Evolutionary conservation across 331 rosid species (phyloP).

Genomic region (Arachis monticola): DNA sequence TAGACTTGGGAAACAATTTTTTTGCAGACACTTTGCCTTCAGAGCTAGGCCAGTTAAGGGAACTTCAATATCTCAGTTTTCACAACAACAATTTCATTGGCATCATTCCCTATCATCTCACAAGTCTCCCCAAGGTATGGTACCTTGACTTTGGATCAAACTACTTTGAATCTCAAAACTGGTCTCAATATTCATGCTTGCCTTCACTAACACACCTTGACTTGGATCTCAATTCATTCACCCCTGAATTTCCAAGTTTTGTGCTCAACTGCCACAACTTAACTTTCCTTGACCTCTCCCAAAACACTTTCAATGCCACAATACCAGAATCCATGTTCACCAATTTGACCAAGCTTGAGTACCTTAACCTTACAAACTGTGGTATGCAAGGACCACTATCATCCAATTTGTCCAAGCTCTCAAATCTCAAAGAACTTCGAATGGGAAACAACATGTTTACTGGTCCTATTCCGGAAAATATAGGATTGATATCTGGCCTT

Average conservation of each 20-base stretch:
- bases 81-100: slow-evolving; percentile 51
- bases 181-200: slow-evolving; percentile 54
- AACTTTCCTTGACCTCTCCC: slow-evolving; percentile 57
- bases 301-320: slow-evolving; percentile 39
- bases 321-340: slow-evolving; percentile 57
- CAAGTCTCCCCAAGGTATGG: slow-evolving; percentile 60
- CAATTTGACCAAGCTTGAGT: slow-evolving; percentile 60
- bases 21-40: slow-evolving; percentile 50
- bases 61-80: slow-evolving; percentile 58
- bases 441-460: slow-evolving; percentile 49
- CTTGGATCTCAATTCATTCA: slow-evolving; percentile 36
- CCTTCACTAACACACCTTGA: slow-evolving; percentile 54
- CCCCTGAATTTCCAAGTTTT: slow-evolving; percentile 62
- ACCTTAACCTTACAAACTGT: slow-evolving; percentile 62
- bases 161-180: slow-evolving; percentile 38
- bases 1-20: slow-evolving; percentile 56
- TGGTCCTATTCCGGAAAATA: slow-evolving; percentile 50
- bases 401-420: slow-evolving; percentile 59
- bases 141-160: slow-evolving; percentile 62
- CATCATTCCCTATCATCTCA: slow-evolving; percentile 55
- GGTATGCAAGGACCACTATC: slow-evolving; percentile 55
- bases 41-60: slow-evolving; percentile 48
- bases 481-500: slow-evolving; percentile 58
- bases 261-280: slow-evolving; percentile 54
- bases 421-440: slow-evolving; percentile 57